These are phyloP conservation scores for Aspergillus transmontanensis DNA, from an alignment of 2,329 filamentous ascomycete species.

Conservation along the genomic window DNA sequence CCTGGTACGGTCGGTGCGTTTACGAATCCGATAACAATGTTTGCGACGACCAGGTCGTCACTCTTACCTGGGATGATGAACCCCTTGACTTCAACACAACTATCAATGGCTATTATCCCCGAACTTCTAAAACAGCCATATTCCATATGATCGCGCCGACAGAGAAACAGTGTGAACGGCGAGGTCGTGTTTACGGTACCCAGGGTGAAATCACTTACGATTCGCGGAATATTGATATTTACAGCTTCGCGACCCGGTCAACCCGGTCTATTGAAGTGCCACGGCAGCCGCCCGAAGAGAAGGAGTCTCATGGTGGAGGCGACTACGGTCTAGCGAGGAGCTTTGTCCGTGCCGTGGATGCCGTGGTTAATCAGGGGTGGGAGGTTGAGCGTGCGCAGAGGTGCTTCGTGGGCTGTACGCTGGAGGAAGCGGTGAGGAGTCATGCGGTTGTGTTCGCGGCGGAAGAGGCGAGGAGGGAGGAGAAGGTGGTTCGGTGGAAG, in stretches of 20 bases:
- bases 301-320: constrained; percentile 69
- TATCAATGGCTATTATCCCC: constrained; percentile 28
- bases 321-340: constrained; percentile 78
- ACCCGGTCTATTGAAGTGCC: constrained; percentile 61
- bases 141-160: constrained; percentile 96
- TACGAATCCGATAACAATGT: constrained; percentile 93
- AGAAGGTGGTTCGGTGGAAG: constrained; percentile 72
- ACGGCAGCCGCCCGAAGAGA: constrained; percentile 59
- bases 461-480: constrained; percentile 75
- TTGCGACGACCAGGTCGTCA: constrained; percentile 88
- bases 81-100: not conserved
- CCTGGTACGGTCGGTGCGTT: constrained; percentile 92
- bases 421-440: constrained; percentile 85
- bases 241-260: constrained; percentile 67
- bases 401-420: constrained; percentile 74
- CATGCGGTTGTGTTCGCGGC: constrained; percentile 94
- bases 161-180: constrained; percentile 80
- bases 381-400: constrained; percentile 71
- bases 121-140: constrained; percentile 78
- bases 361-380: constrained; percentile 72
- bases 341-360: constrained; percentile 80
- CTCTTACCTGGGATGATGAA: constrained; percentile 76
- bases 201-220: constrained; percentile 86
- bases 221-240: constrained; percentile 72
- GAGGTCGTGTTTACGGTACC: constrained; percentile 83